A percentile compares a stretch with the other conserved stretches of the same genome.
Conservation (phyloP, 2,329 filamentous ascomycete species). For the Plectosphaerella cucumerina region DNA sequence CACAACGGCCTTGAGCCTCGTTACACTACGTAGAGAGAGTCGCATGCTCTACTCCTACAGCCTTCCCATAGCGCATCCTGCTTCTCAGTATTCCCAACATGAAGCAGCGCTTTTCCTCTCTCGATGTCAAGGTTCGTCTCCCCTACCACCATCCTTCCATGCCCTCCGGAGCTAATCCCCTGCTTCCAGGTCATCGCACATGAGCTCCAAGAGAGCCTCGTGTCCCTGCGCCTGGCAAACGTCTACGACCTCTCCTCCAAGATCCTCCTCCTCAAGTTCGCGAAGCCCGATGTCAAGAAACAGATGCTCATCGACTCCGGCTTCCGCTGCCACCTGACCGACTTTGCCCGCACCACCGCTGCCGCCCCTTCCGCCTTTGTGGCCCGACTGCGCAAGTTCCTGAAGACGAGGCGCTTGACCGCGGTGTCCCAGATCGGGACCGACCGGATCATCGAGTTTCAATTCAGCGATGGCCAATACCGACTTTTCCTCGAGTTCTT, state of each 20-base stretch:
- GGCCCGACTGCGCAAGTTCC: slow-evolving; percentile 74
- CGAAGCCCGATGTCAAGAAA: slow-evolving; percentile 82
- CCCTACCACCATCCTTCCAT: not conserved
- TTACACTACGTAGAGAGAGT: too few relatives aligned
- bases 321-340: slow-evolving; percentile 91
- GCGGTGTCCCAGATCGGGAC: slow-evolving; percentile 82
- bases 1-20: too few relatives aligned
- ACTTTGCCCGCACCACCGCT: slow-evolving; percentile 83
- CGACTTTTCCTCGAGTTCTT: slow-evolving; percentile 93
- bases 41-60: too few relatives aligned
- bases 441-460: slow-evolving; percentile 86
- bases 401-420: slow-evolving; percentile 83
- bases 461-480: slow-evolving; percentile 89
- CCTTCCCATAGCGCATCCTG: too few relatives aligned
- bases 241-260: slow-evolving; percentile 95
- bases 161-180: slow-evolving; percentile 7
- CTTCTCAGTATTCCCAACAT: slow-evolving; percentile 37
- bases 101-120: slow-evolving; percentile 78
- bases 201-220: slow-evolving; percentile 76
- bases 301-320: slow-evolving; percentile 92
- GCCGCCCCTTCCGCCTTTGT: slow-evolving; percentile 83
- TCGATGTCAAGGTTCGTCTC: slow-evolving; percentile 63
- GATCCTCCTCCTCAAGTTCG: slow-evolving; percentile 93
- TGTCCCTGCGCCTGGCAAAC: slow-evolving; percentile 79
- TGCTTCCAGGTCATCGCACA: slow-evolving; percentile 76